phyloP scores from a whole-genome alignment of 805 yeast genomes.

The Myxozyma kluyveri region DNA sequence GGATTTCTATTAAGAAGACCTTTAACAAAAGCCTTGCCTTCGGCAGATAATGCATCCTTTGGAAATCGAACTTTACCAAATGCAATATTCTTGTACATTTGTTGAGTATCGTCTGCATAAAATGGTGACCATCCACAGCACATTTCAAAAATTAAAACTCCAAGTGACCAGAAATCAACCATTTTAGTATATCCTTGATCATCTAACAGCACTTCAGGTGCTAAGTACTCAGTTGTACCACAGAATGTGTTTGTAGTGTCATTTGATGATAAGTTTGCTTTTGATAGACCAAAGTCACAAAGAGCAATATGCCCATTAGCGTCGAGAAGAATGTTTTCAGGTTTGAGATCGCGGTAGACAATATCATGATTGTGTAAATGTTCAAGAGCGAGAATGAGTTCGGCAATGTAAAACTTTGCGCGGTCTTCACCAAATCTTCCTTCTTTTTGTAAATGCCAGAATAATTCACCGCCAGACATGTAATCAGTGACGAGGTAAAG shows the following conservation, averaged over 20 bases:
- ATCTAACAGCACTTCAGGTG: constrained; percentile 93
- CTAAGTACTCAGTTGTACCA: constrained; percentile 96
- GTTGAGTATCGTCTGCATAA: constrained; percentile 96
- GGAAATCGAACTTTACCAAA: constrained; percentile 98
- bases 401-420: constrained; percentile 96
- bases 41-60: constrained; percentile 86
- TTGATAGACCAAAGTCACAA: constrained; percentile 95
- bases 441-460: constrained; percentile 95
- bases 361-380: constrained; percentile 94
- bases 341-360: constrained; percentile 94
- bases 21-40: constrained; percentile 93
- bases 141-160: constrained; percentile 96
- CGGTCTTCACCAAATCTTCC: constrained; percentile 90
- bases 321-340: constrained; percentile 91
- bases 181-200: constrained; percentile 96
- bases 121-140: constrained; percentile 99
- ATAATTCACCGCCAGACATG: constrained; percentile 97
- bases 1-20: constrained; percentile 95
- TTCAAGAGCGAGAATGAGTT: constrained; percentile 86
- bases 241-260: constrained; percentile 94
- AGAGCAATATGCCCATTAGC: constrained; percentile 97
- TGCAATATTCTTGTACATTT: constrained; percentile 98
- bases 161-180: constrained; percentile 99
- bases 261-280: constrained; percentile 81
- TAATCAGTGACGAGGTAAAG: constrained; percentile 92